phyloP scores from a whole-genome alignment of 805 yeast genomes.

The Hermanozyma aechmeae region DNA sequence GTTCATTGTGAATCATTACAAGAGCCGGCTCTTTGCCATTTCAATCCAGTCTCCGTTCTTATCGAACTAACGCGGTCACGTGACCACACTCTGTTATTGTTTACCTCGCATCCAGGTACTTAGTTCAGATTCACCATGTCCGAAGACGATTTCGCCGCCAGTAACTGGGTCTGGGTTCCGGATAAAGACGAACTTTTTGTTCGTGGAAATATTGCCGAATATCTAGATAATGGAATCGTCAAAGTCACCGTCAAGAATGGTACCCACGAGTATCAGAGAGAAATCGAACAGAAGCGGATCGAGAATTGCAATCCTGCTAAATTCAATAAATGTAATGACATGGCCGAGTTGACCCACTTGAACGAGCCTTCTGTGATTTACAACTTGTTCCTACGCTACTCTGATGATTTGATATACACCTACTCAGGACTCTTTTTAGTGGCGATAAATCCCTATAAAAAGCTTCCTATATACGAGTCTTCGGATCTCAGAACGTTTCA shows the following conservation, averaged over 20 bases:
- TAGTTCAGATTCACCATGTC: no score
- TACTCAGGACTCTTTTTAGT: slow-evolving; percentile 93
- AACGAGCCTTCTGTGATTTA: slow-evolving; percentile 94
- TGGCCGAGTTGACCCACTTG: slow-evolving; percentile 90
- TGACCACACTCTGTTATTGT: no score
- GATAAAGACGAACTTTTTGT: slow-evolving; percentile 47
- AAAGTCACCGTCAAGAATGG: slow-evolving; percentile 28
- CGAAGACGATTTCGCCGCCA: slow-evolving; percentile 16
- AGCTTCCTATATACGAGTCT: slow-evolving; percentile 59
- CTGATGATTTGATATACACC: slow-evolving; percentile 76
- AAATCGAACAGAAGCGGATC: slow-evolving; percentile 32
- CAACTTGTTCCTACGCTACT: slow-evolving; percentile 70
- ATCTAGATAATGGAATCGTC: slow-evolving; percentile 23
- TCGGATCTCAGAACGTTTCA: slow-evolving; percentile 52
- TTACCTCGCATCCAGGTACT: no score
- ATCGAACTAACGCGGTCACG: no score
- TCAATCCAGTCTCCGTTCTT: no score
- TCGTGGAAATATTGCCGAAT: slow-evolving; percentile 50
- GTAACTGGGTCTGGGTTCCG: slow-evolving; percentile 75
- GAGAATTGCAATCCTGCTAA: slow-evolving; percentile 80
- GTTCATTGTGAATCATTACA: no score
- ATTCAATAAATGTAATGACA: slow-evolving; percentile 85
- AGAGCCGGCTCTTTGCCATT: no score
- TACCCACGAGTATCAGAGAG: slow-evolving; percentile 32
- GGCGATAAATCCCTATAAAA: slow-evolving; percentile 86